phyloP scores from a whole-genome alignment of 163 green algal genomes.

The Smithsoniella earleae region DNA sequence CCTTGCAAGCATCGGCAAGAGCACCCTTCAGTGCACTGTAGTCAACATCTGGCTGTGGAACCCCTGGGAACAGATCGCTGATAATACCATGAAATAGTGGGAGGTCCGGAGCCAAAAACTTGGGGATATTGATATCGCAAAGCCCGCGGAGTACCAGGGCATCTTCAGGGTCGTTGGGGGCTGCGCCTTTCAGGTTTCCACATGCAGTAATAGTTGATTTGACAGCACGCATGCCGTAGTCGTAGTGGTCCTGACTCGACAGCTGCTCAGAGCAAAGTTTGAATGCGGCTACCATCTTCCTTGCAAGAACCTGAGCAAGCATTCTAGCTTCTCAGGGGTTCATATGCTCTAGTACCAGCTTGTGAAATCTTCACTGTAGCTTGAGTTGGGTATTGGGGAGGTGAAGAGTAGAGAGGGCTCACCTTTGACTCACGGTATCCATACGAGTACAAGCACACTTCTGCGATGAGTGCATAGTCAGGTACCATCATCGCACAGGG shows the following conservation, averaged over 20 bases:
- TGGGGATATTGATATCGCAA: constrained; percentile 72
- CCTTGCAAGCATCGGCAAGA: constrained; percentile 44
- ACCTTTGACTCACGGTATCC: constrained; percentile 53
- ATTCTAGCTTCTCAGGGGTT: too few relatives aligned
- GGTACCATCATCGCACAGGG: constrained; percentile 83
- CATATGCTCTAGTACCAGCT: too few relatives aligned
- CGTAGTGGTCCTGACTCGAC: constrained; percentile 53
- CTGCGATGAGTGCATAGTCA: constrained; percentile 72
- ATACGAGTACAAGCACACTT: constrained; percentile 68
- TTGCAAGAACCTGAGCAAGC: constrained; percentile 47
- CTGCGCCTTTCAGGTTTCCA: constrained; percentile 69
- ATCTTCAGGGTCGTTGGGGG: constrained; percentile 61
- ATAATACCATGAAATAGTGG: constrained; percentile 80
- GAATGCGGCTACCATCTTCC: constrained; percentile 79
- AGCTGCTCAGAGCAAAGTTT: constrained; percentile 82
- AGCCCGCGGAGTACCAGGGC: constrained; percentile 65
- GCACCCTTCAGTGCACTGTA: constrained; percentile 52
- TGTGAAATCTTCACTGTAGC: too few relatives aligned
- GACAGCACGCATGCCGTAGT: constrained; percentile 70
- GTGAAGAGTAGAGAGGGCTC: too few relatives aligned
- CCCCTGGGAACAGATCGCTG: constrained; percentile 67
- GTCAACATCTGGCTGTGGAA: constrained; percentile 43
- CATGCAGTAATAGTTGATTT: constrained; percentile 71
- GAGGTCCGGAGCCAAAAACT: constrained; percentile 76
- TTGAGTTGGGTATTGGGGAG: too few relatives aligned